Conservation (phyloP, 2,329 filamentous ascomycete species). For the Madurella fahalii region DNA sequence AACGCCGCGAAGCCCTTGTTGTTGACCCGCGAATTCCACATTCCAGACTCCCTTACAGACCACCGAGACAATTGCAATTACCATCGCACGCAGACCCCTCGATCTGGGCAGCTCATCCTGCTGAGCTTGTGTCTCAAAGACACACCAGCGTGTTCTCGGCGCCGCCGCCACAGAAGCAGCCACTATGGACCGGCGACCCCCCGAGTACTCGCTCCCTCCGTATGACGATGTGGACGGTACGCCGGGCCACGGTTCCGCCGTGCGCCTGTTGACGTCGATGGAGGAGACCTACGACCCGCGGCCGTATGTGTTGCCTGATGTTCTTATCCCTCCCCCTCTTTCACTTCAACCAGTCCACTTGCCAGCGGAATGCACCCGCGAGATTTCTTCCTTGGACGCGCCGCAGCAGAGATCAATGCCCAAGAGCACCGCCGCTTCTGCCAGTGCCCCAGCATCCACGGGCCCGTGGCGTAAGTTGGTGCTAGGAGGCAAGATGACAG, state of each 20-base stretch:
- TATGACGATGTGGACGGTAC: conserved; percentile 54
- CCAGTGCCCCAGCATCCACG: conserved; percentile 10
- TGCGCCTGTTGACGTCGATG: conserved; percentile 60
- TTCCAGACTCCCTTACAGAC: neutral
- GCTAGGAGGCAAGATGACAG: neutral
- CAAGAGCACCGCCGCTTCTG: conserved; percentile 5
- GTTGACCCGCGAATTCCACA: neutral
- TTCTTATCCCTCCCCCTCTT: conserved; percentile 23
- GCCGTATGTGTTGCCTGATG: conserved; percentile 50
- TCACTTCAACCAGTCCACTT: conserved; percentile 20
- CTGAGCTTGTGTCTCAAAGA: conserved; percentile 9
- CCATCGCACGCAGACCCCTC: neutral
- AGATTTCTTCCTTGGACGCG: conserved; percentile 6
- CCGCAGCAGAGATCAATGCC: neutral
- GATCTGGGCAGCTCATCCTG: neutral
- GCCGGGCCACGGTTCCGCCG: conserved; percentile 45
- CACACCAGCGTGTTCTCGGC: conserved; percentile 8
- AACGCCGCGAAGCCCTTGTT: neutral
- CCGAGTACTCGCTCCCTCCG: conserved; percentile 51
- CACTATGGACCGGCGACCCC: conserved; percentile 49
- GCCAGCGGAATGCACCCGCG: conserved; percentile 19
- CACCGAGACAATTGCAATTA: conserved; percentile 4
- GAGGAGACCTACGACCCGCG: conserved; percentile 50
- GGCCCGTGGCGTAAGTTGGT: conserved; percentile 26
- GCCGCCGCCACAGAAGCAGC: conserved; percentile 7